A percentile compares a stretch with the other conserved stretches of the same genome.
These are phyloP conservation scores for Casaregolazyma suthepensis DNA, from an alignment of 1,139 yeast genomes.

Conservation along the genomic window DNA sequence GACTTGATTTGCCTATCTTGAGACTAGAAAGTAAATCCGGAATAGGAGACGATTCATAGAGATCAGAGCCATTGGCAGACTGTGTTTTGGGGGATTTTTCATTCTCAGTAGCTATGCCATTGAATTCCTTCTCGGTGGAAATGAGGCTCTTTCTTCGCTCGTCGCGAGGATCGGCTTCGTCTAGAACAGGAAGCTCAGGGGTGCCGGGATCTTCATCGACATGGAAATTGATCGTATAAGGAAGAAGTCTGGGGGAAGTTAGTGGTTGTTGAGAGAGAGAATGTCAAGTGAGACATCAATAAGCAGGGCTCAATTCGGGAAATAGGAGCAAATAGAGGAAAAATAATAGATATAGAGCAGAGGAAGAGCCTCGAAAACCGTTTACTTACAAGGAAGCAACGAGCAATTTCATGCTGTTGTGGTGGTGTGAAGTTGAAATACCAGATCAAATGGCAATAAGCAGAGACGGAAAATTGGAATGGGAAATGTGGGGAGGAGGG, in stretches of 20 bases:
- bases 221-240: conserved; percentile 68
- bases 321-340: background rate
- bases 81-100: background rate
- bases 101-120: background rate
- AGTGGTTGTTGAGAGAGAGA: background rate
- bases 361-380: background rate
- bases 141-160: background rate
- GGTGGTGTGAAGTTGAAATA: background rate
- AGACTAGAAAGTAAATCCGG: background rate
- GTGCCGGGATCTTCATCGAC: conserved; percentile 31
- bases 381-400: conserved; percentile 25
- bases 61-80: background rate
- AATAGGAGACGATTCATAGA: background rate
- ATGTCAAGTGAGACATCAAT: background rate
- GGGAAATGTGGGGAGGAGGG: background rate
- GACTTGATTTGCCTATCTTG: background rate
- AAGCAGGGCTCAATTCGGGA: background rate
- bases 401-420: conserved; percentile 20
- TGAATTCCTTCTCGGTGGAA: conserved; percentile 8
- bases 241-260: conserved; percentile 45
- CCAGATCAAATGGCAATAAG: background rate
- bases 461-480: background rate
- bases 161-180: background rate
- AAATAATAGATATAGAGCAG: background rate
- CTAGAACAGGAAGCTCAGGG: background rate